Evolutionary conservation across 768 basidiomycete species (phyloP).

Genomic region (Termitomyces sp.): DNA sequence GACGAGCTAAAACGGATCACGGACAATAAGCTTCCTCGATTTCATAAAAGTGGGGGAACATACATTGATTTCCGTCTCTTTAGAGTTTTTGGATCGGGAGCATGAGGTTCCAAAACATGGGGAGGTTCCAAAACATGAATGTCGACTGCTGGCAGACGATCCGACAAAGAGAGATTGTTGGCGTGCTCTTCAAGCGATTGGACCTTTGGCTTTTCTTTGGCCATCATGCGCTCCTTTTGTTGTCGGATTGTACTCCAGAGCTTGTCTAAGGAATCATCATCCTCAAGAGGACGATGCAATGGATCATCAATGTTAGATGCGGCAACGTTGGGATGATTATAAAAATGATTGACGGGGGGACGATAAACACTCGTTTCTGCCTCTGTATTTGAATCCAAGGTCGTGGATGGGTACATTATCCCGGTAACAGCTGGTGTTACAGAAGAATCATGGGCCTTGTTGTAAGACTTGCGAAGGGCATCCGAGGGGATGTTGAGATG

Average conservation of each 20-base stretch:
- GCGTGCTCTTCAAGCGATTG: slow-evolving; percentile 53
- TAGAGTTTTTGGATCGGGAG: slow-evolving; percentile 34
- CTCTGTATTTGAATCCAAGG: slow-evolving; percentile 31
- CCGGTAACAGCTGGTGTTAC: slow-evolving; percentile 43
- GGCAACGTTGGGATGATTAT: slow-evolving; percentile 32
- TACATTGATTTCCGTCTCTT: slow-evolving; percentile 65
- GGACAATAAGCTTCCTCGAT: slow-evolving; percentile 5
- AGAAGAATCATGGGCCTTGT: slow-evolving; percentile 26
- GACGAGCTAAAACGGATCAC: slow-evolving; percentile 41
- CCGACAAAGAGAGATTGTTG: slow-evolving; percentile 27
- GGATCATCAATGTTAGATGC: slow-evolving; percentile 38
- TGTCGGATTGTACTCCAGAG: slow-evolving; percentile 65
- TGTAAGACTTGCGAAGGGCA: slow-evolving; percentile 10
- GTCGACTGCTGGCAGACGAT: slow-evolving; percentile 25
- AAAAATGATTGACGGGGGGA: slow-evolving; percentile 18
- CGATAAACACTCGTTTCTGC: slow-evolving; percentile 24
- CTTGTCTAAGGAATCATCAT: slow-evolving; percentile 41
- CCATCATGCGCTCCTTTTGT: slow-evolving; percentile 62
- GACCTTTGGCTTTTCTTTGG: slow-evolving; percentile 63
- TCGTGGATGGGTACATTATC: slow-evolving; percentile 37
- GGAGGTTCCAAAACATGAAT: slow-evolving; percentile 34
- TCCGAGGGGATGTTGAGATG: slow-evolving; percentile 13
- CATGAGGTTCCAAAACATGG: slow-evolving; percentile 31
- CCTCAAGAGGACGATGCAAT: slow-evolving; percentile 30
- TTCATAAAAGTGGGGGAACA: slow-evolving; percentile 17